Conservation (phyloP, 768 basidiomycete genomes). For the Serendipita indica region DNA sequence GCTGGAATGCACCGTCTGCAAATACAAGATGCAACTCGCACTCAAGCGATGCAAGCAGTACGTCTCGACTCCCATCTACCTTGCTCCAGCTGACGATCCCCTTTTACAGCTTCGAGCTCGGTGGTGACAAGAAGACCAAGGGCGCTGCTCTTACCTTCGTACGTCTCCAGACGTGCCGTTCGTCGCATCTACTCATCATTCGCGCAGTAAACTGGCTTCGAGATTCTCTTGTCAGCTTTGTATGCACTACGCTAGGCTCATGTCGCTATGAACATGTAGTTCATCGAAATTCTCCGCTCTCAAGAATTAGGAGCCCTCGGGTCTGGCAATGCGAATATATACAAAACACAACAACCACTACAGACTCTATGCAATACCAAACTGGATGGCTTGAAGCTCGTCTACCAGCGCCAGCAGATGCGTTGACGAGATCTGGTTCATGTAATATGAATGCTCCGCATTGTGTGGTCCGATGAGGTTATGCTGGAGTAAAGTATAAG, state of each 20-base stretch:
- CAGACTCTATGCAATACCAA: too few relatives aligned
- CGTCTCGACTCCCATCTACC: constrained; percentile 23
- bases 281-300: background rate
- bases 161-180: too few relatives aligned
- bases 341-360: background rate
- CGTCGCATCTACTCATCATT: too few relatives aligned
- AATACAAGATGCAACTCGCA: constrained; percentile 91
- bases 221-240: background rate
- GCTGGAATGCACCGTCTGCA: constrained; percentile 95
- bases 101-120: constrained; percentile 76
- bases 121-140: constrained; percentile 99
- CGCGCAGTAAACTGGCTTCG: too few relatives aligned
- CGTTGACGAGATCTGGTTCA: background rate
- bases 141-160: constrained; percentile 91
- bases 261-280: background rate
- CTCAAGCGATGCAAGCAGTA: constrained; percentile 99
- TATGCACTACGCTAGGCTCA: background rate
- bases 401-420: background rate
- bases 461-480: constrained; percentile 80
- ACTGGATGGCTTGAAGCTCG: background rate
- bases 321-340: background rate
- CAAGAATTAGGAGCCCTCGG: background rate
- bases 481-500: constrained; percentile 27
- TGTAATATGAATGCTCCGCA: constrained; percentile 32
- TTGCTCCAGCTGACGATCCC: background rate